These are phyloP conservation scores for Aspergillus sclerotioniger DNA, from an alignment of 495 filamentous ascomycete species.

Conservation along the genomic window DNA sequence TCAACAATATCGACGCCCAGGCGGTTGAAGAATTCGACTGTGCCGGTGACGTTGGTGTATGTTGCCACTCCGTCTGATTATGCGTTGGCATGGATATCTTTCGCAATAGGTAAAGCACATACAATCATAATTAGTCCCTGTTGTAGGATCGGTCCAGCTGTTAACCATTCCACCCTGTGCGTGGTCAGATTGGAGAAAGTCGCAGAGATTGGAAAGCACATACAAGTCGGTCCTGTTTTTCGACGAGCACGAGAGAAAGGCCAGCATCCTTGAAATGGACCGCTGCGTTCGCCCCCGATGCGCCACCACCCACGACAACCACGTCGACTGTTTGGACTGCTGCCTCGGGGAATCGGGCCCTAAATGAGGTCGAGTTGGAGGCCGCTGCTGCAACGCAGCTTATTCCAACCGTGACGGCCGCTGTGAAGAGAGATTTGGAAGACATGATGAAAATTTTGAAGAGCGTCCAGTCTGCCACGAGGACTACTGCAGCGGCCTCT, in stretches of 20 bases:
- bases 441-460: neutral
- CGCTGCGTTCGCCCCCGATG: constrained; percentile 47
- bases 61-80: constrained; percentile 32
- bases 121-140: constrained; percentile 32
- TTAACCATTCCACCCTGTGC: constrained; percentile 43
- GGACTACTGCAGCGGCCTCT: no score
- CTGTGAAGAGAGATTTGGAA: neutral
- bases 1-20: constrained; percentile 32
- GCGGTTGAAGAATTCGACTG: constrained; percentile 41
- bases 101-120: no score
- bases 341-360: neutral
- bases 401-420: neutral
- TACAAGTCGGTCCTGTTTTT: constrained; percentile 39
- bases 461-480: no score
- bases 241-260: constrained; percentile 41
- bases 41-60: constrained; percentile 35
- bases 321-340: constrained; percentile 24
- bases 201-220: no score
- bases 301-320: constrained; percentile 47
- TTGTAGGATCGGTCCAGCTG: constrained; percentile 36
- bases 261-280: constrained; percentile 40
- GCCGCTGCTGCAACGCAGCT: no score
- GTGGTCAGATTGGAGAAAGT: no score
- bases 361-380: neutral
- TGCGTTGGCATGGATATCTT: no score